Conservation (phyloP, 2,329 filamentous ascomycete genomes). For the Camillea tinctor region DNA sequence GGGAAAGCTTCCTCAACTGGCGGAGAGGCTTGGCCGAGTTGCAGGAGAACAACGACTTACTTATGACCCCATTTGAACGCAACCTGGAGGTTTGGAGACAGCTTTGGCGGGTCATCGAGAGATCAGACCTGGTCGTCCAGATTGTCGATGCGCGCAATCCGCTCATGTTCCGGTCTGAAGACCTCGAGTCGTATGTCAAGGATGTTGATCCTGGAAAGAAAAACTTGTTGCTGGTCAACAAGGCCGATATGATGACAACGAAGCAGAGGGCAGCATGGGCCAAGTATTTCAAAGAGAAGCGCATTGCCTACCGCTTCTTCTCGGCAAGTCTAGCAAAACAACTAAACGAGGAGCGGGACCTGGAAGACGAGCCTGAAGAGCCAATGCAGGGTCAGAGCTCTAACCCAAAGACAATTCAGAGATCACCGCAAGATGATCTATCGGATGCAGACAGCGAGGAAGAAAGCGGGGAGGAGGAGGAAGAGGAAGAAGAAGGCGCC, state of each 20-base stretch:
- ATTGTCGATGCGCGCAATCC: conserved; percentile 98
- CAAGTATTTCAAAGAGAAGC: conserved; percentile 74
- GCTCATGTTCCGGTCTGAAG: conserved; percentile 88
- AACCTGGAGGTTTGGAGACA: conserved; percentile 98
- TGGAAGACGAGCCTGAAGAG: conserved; percentile 49
- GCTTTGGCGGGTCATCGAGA: conserved; percentile 95
- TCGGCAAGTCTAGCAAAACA: conserved; percentile 92
- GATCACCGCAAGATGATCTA: conserved; percentile 18
- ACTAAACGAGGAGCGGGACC: conserved; percentile 69
- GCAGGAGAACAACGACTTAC: conserved; percentile 87
- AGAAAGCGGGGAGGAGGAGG: conserved; percentile 36
- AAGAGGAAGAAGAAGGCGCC: conserved; percentile 35
- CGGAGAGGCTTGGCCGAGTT: conserved; percentile 85
- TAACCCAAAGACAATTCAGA: conserved; percentile 33
- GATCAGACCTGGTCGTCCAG: conserved; percentile 92
- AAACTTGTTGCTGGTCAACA: conserved; percentile 93
- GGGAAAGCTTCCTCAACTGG: conserved; percentile 82
- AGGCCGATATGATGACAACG: conserved; percentile 97
- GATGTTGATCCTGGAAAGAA: conserved; percentile 85
- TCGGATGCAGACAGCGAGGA: conserved; percentile 34
- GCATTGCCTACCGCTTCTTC: conserved; percentile 93
- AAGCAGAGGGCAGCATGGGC: conserved; percentile 84
- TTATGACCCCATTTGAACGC: conserved; percentile 97
- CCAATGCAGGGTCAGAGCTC: conserved; percentile 30
- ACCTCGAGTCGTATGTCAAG: conserved; percentile 91